A percentile compares a stretch with the other conserved stretches of the same genome.
phyloP scores from a whole-genome alignment of 2,329 filamentous ascomycete species.

The Ilyonectria mors-panacis region DNA sequence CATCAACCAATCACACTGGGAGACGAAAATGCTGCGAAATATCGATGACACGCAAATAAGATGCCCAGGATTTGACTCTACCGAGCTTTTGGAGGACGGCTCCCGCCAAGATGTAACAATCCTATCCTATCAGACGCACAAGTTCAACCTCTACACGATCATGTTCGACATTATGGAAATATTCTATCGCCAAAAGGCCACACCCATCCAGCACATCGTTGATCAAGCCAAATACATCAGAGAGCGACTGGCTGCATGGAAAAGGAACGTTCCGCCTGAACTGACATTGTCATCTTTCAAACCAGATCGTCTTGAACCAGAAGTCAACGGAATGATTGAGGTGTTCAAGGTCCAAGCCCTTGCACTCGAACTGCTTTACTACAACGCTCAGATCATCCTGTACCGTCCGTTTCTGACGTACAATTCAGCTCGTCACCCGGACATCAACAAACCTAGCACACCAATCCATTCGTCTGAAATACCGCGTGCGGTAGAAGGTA shows the following conservation, averaged over 20 bases:
- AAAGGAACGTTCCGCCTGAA: background rate
- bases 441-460: background rate
- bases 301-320: background rate
- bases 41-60: background rate
- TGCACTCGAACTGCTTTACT: background rate
- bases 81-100: background rate
- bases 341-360: background rate
- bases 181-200: background rate
- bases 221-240: background rate
- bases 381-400: background rate
- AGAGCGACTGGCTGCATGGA: background rate
- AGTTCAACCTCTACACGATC: background rate
- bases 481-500: background rate
- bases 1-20: background rate
- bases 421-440: background rate
- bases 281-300: background rate
- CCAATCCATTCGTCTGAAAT: background rate
- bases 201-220: background rate
- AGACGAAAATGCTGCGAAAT: background rate
- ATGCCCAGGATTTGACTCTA: background rate
- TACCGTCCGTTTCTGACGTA: background rate
- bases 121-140: background rate
- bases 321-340: background rate
- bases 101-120: background rate
- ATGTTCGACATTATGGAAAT: background rate